These are phyloP conservation scores for Comarum palustre DNA, from an alignment of 306 rosid genomes.

Conservation along the genomic window DNA sequence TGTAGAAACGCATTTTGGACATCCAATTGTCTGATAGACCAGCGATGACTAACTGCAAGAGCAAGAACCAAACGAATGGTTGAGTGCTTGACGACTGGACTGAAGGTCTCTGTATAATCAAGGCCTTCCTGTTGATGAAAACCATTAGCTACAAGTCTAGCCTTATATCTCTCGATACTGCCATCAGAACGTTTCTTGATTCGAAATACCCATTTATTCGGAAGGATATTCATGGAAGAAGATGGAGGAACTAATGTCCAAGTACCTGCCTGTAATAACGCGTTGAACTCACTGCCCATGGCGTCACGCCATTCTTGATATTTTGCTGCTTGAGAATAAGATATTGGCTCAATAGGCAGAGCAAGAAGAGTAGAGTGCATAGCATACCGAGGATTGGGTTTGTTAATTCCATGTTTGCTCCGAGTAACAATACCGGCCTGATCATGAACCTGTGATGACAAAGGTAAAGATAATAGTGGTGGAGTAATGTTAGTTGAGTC, in stretches of 20 bases:
- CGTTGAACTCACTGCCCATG: too few relatives aligned
- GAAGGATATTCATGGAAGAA: not conserved
- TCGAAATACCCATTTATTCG: not conserved
- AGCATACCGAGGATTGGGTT: too few relatives aligned
- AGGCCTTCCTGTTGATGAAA: not conserved
- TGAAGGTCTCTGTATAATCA: not conserved
- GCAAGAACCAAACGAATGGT: not conserved
- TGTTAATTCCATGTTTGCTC: too few relatives aligned
- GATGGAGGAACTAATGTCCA: not conserved
- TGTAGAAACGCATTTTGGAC: not conserved
- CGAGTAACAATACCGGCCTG: too few relatives aligned
- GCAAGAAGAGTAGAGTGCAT: too few relatives aligned
- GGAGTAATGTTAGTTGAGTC: too few relatives aligned
- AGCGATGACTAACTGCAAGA: not conserved
- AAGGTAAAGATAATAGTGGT: too few relatives aligned
- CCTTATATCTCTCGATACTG: not conserved
- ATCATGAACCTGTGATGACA: too few relatives aligned
- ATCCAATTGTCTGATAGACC: not conserved
- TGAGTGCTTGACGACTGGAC: not conserved
- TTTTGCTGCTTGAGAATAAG: too few relatives aligned
- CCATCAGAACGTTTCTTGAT: not conserved
- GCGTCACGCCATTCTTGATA: too few relatives aligned
- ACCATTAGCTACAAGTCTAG: not conserved
- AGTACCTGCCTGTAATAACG: too few relatives aligned
- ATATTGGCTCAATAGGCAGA: too few relatives aligned